phyloP scores from a whole-genome alignment of 2,329 filamentous ascomycete species.

The Fusarium incarnatum region DNA sequence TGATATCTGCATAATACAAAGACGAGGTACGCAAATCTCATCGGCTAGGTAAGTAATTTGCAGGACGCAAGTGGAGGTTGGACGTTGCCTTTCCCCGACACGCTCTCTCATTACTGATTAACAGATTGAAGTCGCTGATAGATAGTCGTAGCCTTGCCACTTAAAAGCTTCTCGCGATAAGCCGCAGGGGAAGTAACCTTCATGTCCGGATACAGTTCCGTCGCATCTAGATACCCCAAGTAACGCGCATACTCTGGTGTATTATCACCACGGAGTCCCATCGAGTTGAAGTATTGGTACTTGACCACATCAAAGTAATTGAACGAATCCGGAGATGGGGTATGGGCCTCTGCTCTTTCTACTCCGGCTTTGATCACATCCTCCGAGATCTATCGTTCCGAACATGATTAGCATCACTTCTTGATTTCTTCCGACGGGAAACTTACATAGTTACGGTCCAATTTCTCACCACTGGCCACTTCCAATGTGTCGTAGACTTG shows the following conservation, averaged over 20 bases:
- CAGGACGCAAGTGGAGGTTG: not conserved
- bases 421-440: not conserved
- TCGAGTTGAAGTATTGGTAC: not conserved
- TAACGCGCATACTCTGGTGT: not conserved
- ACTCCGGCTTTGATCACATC: not conserved
- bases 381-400: not conserved
- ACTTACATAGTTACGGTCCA: conserved; percentile 43
- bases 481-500: conserved; percentile 61
- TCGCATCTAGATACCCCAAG: not conserved
- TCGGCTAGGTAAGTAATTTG: too few relatives aligned
- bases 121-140: not conserved
- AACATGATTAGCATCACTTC: not conserved
- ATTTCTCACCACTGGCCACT: conserved; percentile 55
- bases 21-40: too few relatives aligned
- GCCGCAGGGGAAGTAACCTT: not conserved
- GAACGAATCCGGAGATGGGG: not conserved
- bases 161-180: not conserved
- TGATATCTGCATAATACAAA: rapidly evolving
- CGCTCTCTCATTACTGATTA: not conserved
- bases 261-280: not conserved
- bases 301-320: not conserved
- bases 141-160: not conserved
- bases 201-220: not conserved
- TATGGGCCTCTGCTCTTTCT: not conserved
- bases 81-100: rapidly evolving